Conservation (phyloP, 106 monocot species). For the Dendrobium chrysotoxum region DNA sequence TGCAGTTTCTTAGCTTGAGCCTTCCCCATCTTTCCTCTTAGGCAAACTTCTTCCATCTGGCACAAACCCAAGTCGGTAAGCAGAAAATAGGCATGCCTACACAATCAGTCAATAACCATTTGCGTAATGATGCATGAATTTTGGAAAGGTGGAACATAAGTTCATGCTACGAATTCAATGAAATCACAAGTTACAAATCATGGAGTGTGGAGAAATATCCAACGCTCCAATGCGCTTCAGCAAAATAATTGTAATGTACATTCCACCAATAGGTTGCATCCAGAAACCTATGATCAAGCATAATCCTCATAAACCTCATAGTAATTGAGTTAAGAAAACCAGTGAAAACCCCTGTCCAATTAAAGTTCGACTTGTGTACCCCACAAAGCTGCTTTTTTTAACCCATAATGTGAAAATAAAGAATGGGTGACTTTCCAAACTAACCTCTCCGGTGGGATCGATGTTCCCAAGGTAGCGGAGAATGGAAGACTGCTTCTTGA, state of each 20-base stretch:
- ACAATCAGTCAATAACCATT: too few species aligned
- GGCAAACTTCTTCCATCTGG: too few species aligned
- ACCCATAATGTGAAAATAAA: background rate
- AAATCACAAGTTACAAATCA: background rate
- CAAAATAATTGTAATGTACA: background rate
- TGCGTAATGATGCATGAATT: too few species aligned
- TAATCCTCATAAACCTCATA: background rate
- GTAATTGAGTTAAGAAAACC: background rate
- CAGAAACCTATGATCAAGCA: background rate
- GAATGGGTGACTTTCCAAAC: background rate
- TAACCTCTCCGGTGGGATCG: conserved; percentile 81
- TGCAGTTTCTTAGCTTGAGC: background rate
- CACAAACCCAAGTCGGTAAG: too few species aligned
- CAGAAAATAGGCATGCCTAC: too few species aligned
- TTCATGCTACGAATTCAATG: background rate
- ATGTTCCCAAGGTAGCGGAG: conserved; percentile 75
- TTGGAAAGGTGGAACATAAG: too few species aligned
- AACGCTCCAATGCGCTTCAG: background rate
- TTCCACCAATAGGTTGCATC: background rate
- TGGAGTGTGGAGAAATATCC: too few species aligned
- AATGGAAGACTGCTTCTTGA: conserved; percentile 71
- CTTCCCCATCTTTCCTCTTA: background rate
- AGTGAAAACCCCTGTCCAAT: background rate
- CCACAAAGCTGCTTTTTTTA: background rate
- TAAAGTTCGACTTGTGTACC: background rate